phyloP scores from a whole-genome alignment of 2,329 filamentous ascomycete species.

The Cytospora piceicola region DNA sequence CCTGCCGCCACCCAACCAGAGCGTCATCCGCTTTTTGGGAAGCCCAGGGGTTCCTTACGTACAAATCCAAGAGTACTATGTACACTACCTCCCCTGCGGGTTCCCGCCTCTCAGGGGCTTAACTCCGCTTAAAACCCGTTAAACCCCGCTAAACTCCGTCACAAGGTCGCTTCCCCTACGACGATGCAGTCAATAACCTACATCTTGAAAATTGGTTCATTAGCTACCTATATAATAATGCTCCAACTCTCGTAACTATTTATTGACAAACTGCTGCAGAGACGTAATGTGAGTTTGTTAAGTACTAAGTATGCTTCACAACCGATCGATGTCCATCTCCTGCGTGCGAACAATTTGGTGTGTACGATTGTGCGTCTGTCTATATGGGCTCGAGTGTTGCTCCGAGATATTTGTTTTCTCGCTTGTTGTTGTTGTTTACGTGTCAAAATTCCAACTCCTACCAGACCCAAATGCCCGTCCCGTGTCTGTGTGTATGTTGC shows the following conservation, averaged over 20 bases:
- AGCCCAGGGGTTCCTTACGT: too few species aligned
- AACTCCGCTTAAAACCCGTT: too few species aligned
- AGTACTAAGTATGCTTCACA: neutral
- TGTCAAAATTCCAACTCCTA: neutral
- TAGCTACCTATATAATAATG: too few species aligned
- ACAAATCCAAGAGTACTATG: neutral
- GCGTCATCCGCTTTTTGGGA: too few species aligned
- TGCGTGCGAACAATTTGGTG: neutral
- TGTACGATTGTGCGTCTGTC: neutral
- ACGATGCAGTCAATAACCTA: too few species aligned
- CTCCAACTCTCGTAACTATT: too few species aligned
- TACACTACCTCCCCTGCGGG: neutral
- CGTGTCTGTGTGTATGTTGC: neutral
- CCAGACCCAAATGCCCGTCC: neutral
- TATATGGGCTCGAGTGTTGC: neutral
- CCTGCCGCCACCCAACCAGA: constrained; percentile 9
- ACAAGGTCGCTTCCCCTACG: too few species aligned
- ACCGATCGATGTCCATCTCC: neutral
- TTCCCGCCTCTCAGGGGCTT: too few species aligned
- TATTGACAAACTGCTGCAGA: neutral
- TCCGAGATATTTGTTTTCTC: neutral
- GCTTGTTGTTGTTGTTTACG: neutral
- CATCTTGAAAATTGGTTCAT: too few species aligned
- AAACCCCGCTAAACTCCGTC: too few species aligned
- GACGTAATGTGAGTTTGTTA: neutral